Evolutionary conservation across 108 stramenopile species (phyloP).

Genomic region (Chaetoceros tenuissimus): DNA sequence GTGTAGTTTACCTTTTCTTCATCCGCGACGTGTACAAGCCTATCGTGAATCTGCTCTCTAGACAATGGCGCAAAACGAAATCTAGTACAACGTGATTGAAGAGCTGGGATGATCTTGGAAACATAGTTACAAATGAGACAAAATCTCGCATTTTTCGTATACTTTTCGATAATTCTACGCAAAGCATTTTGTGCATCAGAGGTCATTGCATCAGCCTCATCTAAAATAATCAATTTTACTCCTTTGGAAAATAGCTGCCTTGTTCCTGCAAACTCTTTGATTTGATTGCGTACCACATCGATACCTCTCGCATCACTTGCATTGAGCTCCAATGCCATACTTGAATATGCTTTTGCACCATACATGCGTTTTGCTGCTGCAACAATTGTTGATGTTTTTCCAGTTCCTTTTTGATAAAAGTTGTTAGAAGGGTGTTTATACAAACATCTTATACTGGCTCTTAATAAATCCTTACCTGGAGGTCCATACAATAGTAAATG

Average conservation of each 20-base stretch:
- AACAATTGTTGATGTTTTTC: conserved; percentile 90
- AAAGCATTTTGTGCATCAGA: conserved; percentile 89
- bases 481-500: conserved; percentile 91
- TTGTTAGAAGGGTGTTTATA: neutral
- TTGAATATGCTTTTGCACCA: conserved; percentile 52
- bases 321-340: conserved; percentile 91
- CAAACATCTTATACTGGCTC: neutral
- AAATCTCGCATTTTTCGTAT: conserved; percentile 88
- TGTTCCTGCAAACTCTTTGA: conserved; percentile 93
- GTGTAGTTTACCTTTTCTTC: conserved; percentile 50
- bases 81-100: conserved; percentile 88
- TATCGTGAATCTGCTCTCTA: conserved; percentile 61
- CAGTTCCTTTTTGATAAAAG: conserved; percentile 5
- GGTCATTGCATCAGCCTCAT: conserved; percentile 95
- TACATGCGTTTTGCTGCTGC: conserved; percentile 94
- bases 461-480: conserved; percentile 46
- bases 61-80: conserved; percentile 91
- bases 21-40: conserved; percentile 66
- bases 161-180: conserved; percentile 86
- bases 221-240: conserved; percentile 86
- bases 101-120: conserved; percentile 91
- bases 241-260: conserved; percentile 79
- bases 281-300: conserved; percentile 91
- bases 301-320: conserved; percentile 80
- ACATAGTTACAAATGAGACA: conserved; percentile 97